Conservation (phyloP, 495 filamentous ascomycete species). For the Copromyces sp. region DNA sequence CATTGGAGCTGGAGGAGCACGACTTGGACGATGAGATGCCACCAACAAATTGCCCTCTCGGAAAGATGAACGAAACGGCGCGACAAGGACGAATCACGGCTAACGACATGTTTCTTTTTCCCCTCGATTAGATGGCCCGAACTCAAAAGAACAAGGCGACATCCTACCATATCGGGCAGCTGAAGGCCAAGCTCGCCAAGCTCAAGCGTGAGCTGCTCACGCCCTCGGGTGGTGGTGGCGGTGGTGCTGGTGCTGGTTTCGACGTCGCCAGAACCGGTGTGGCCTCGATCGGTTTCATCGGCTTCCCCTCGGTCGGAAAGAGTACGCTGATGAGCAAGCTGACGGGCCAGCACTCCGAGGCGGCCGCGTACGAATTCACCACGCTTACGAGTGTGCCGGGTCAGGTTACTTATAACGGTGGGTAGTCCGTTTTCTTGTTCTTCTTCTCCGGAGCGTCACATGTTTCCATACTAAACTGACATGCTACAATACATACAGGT, state of each 20-base stretch:
- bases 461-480: background rate
- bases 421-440: slow-evolving; percentile 1
- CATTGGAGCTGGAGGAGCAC: background rate
- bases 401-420: slow-evolving; percentile 87
- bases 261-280: slow-evolving; percentile 98
- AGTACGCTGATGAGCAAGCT: slow-evolving; percentile 91
- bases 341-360: slow-evolving; percentile 95
- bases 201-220: slow-evolving; percentile 92
- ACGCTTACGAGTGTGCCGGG: slow-evolving; percentile 95
- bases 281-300: slow-evolving; percentile 78
- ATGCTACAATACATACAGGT: slow-evolving; percentile 25
- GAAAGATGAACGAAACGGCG: background rate
- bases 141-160: slow-evolving; percentile 99
- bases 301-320: slow-evolving; percentile 95
- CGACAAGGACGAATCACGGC: background rate
- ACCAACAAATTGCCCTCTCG: slow-evolving; percentile 4
- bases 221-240: slow-evolving; percentile 70
- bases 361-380: slow-evolving; percentile 95
- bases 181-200: slow-evolving; percentile 98
- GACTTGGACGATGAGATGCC: slow-evolving; percentile 9
- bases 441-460: background rate
- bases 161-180: slow-evolving; percentile 75
- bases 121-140: slow-evolving; percentile 60
- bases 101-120: background rate
- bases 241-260: slow-evolving; percentile 82